phyloP scores from a whole-genome alignment of 306 rosid genomes.

The Medicago lupulina region DNA sequence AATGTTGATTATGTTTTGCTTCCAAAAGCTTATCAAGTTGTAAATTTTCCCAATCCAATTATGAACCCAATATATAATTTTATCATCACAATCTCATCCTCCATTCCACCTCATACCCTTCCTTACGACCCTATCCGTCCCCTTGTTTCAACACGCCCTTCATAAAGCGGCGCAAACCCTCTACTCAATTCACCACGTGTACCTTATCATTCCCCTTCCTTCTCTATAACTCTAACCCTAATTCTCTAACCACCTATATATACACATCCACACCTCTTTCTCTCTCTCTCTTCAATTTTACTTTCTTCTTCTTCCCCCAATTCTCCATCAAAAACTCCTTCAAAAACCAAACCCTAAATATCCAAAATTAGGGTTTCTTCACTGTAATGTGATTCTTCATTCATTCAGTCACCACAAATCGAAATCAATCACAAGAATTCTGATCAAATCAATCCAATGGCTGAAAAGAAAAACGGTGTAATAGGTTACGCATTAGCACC shows the following conservation, averaged over 20 bases:
- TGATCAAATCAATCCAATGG: constrained; percentile 49
- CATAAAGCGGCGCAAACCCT: constrained; percentile 46
- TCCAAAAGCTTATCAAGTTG: no score
- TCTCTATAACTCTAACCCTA: constrained; percentile 58
- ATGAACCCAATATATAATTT: not conserved
- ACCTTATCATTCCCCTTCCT: constrained; percentile 13
- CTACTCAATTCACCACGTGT: constrained; percentile 56
- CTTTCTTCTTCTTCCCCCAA: not conserved
- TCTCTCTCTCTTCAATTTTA: not conserved
- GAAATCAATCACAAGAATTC: no score
- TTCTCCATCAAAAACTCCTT: not conserved
- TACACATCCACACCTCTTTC: constrained; percentile 42
- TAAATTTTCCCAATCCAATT: no score
- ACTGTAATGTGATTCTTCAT: constrained; percentile 45
- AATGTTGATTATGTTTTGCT: no score
- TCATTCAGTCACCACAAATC: not conserved
- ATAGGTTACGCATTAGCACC: constrained; percentile 81
- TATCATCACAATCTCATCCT: constrained; percentile 4
- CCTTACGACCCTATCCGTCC: not conserved
- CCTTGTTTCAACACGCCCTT: constrained; percentile 36
- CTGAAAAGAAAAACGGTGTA: constrained; percentile 63
- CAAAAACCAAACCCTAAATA: not conserved
- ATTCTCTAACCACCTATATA: constrained; percentile 49
- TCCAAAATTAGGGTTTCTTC: constrained; percentile 41
- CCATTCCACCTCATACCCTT: not conserved